Evolutionary conservation across 1,284 basidiomycete species (phyloP), one percentile per base, ranked within the genome.

Genomic region (Ustilago shanxiensis): DNA sequence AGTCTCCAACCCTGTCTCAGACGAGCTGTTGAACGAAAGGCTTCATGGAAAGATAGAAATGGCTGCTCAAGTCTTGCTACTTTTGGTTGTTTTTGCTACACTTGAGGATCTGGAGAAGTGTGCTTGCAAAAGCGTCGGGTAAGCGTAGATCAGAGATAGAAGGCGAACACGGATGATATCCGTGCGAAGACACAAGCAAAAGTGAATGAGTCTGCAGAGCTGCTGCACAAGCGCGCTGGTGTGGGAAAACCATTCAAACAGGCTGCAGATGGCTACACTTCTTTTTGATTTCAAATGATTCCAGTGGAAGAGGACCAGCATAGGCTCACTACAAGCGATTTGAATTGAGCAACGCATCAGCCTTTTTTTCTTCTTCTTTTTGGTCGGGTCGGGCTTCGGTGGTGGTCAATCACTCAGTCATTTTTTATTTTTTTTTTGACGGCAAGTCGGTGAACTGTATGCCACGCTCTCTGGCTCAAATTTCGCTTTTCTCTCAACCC

Each of bases 371-470:
- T n/a, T 16, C 24, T 11, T 31, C n/a, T n/a, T n/a, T n/a, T n/a
- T n/a, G n/a, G n/a, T n/a, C n/a, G n/a, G n/a, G n/a, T n/a, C n/a
- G n/a, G n/a, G n/a, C n/a, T n/a, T n/a, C n/a, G n/a, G n/a, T n/a
- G n/a, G n/a, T n/a, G n/a, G n/a, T n/a, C n/a, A n/a, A n/a, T n/a
- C n/a, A n/a, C n/a, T n/a, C n/a, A n/a, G n/a, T n/a, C n/a, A n/a
- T n/a, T n/a, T n/a, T n/a, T n/a, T n/a, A n/a, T 14, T 18, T n/a
- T n/a, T 51, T 28, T 8, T 22, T 20, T 18, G 49, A 29, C 26
- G 49, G 49, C 49, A 51, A 29, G 10, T 51, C 3, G 49, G 49
- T 51, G 49, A 31, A 51, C 49, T 13, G 28, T 51, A 28, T 29
- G 49, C 49, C 45, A 49, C 45, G 45, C n/a, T 11, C 45, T 5